Conservation (phyloP, 2,329 filamentous ascomycete species). For the Annulohypoxylon truncatum region DNA sequence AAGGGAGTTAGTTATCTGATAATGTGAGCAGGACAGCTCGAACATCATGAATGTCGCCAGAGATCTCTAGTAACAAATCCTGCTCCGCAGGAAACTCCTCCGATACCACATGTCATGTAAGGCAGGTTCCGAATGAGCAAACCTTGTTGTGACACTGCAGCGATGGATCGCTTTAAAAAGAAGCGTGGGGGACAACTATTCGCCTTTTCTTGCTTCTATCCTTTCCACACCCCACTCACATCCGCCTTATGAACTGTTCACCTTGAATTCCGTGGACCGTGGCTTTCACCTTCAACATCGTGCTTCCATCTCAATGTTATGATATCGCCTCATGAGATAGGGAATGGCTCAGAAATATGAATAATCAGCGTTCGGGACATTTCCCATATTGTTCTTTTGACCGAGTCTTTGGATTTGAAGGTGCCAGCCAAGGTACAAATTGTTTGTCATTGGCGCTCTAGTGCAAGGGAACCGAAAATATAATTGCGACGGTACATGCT, state of each 20-base stretch:
- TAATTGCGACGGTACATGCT: neutral
- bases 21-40: neutral
- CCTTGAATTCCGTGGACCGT: neutral
- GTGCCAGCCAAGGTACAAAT: neutral
- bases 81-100: neutral
- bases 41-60: neutral
- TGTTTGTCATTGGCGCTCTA: slow-evolving; percentile 8
- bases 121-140: neutral
- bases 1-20: too few species aligned
- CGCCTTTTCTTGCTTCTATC: neutral
- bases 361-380: neutral
- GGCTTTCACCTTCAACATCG: neutral
- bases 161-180: slow-evolving; percentile 1
- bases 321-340: neutral
- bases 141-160: neutral
- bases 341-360: neutral
- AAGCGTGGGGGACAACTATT: slow-evolving; percentile 17
- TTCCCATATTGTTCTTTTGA: neutral
- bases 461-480: neutral
- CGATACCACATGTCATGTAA: neutral
- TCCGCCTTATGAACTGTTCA: neutral
- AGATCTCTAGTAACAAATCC: neutral
- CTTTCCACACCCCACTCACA: slow-evolving; percentile 3
- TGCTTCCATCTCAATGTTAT: neutral
- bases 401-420: neutral